phyloP scores from a whole-genome alignment of 2,329 filamentous ascomycete genomes.

The Cucurbitaria berberidis region DNA sequence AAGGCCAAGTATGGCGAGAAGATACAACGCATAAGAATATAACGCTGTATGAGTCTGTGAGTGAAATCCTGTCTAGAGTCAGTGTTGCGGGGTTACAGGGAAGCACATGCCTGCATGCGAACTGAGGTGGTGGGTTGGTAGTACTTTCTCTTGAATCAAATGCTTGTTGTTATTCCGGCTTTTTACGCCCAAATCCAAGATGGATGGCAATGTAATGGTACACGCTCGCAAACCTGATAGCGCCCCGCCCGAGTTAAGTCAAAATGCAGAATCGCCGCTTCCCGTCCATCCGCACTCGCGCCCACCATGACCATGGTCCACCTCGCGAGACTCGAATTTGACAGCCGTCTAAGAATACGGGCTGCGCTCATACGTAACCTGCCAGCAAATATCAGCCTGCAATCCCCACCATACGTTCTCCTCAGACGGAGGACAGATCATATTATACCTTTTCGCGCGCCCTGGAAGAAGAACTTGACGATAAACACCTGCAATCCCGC shows the following conservation, averaged over 20 bases:
- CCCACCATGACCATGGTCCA: background rate
- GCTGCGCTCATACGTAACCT: conserved; percentile 29
- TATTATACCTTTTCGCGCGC: conserved; percentile 66
- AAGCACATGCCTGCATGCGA: conserved; percentile 1
- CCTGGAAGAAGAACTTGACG: conserved; percentile 98
- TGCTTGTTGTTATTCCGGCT: conserved; percentile 1
- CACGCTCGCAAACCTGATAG: conserved; percentile 6
- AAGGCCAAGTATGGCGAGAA: background rate
- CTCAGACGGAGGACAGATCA: conserved; percentile 4
- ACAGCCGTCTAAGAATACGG: background rate
- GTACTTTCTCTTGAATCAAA: conserved; percentile 1
- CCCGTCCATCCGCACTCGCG: background rate
- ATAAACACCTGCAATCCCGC: conserved; percentile 95
- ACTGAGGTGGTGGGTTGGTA: background rate
- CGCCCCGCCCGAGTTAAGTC: conserved; percentile 6
- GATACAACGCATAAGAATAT: background rate
- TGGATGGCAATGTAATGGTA: conserved; percentile 4
- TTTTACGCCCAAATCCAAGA: background rate
- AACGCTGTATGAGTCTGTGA: background rate
- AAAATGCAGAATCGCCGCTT: conserved; percentile 1
- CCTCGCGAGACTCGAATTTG: background rate
- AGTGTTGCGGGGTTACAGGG: background rate
- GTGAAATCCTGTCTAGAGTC: background rate
- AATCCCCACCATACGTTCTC: background rate
- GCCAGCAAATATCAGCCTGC: conserved; percentile 27